A percentile compares a stretch with the other conserved stretches of the same genome.
phyloP scores from a whole-genome alignment of 2,329 filamentous ascomycete species.

The Bipolaris cookei region DNA sequence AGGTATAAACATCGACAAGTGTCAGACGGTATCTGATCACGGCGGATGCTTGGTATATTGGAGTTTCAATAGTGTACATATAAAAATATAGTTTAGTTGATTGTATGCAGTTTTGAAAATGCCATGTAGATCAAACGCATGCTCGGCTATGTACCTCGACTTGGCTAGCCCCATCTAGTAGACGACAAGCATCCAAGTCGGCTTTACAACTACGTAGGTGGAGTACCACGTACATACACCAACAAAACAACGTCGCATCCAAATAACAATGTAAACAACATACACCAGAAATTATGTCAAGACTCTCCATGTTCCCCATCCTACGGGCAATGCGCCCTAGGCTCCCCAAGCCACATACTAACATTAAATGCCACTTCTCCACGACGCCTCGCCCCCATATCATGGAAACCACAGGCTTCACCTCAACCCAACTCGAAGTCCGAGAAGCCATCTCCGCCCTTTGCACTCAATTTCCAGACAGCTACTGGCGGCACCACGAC shows the following conservation, averaged over 20 bases:
- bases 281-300: background rate
- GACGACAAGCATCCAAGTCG: background rate
- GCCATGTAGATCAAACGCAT: background rate
- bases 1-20: no score
- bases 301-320: no score
- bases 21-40: no score
- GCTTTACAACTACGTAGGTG: background rate
- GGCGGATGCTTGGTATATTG: no score
- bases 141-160: slow-evolving; percentile 1
- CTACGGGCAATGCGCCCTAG: background rate
- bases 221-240: background rate
- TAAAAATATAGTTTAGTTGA: no score
- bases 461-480: slow-evolving; percentile 72
- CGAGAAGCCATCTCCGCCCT: slow-evolving; percentile 72
- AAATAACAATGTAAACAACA: background rate
- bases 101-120: background rate
- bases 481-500: slow-evolving; percentile 78
- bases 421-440: slow-evolving; percentile 73
- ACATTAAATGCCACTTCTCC: slow-evolving; percentile 38
- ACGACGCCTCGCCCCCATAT: slow-evolving; percentile 48
- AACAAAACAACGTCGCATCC: background rate
- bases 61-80: no score
- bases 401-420: slow-evolving; percentile 77
- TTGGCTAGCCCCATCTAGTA: background rate
- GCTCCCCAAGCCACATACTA: background rate